Conservation (phyloP, 768 basidiomycete species). For the Harrya chromipes region DNA sequence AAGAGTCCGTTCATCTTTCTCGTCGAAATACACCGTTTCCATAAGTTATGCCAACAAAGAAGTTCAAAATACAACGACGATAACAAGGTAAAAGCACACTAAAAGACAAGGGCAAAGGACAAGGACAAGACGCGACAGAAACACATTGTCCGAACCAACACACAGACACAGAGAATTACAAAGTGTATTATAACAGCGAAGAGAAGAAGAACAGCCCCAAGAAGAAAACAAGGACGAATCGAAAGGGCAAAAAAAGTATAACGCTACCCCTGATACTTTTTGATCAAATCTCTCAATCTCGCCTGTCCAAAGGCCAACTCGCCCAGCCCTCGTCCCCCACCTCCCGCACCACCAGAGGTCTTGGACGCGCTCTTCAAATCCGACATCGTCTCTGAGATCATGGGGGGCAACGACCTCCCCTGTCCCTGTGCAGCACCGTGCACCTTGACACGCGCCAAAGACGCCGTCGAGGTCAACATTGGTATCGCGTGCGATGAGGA, state of each 20-base stretch:
- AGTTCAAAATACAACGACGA: neutral
- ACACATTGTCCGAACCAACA: neutral
- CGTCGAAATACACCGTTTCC: neutral
- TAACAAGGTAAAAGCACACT: neutral
- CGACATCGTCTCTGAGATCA: constrained; percentile 32
- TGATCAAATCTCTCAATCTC: constrained; percentile 71
- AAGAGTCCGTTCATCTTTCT: too few species aligned
- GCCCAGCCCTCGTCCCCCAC: constrained; percentile 17
- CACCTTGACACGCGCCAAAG: constrained; percentile 53
- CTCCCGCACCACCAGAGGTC: constrained; percentile 1
- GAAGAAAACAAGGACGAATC: neutral
- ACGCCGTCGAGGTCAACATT: constrained; percentile 72
- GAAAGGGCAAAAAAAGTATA: neutral
- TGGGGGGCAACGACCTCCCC: constrained; percentile 26
- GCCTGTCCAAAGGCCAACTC: constrained; percentile 78
- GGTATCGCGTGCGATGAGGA: constrained; percentile 74
- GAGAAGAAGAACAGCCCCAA: too few species aligned
- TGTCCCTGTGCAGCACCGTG: constrained; percentile 21
- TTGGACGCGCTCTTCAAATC: constrained; percentile 14
- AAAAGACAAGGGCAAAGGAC: neutral
- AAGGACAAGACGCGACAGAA: neutral
- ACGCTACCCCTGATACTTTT: constrained; percentile 63
- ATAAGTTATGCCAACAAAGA: neutral
- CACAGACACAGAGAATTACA: neutral
- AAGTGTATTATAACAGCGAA: too few species aligned